Base-by-base conservation (phyloP, 257 asterid species). In the Rhazya stricta region DNA sequence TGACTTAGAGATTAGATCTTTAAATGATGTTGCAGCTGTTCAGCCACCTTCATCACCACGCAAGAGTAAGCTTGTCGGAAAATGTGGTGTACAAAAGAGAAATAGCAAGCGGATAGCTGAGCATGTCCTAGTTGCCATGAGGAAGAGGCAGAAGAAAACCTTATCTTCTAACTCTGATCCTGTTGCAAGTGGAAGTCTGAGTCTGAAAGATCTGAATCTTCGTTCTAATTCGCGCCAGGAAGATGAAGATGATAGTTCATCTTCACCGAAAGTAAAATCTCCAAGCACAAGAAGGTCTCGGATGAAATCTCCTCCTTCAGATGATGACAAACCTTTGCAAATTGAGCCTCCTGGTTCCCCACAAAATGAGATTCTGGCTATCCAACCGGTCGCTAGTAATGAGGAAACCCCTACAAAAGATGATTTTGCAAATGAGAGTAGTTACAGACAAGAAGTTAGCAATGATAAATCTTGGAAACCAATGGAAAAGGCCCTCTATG, bases 51-150 rank as follows among this genome's bases (percentile, higher is more conserved):
- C 80, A 61, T 79, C 91, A 77, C 83, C 90, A 63, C 77, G 72
- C 54, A 87, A 81, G 73, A 81, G 82, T 78, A 73, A 86, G 69
- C 71, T 84, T 75, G 82, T 82, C 32, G 86, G 86, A 58, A 87
- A 82, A 84, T 75, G 84, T 74, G 82, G 86, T 57, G 74, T 56
- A 41, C 90, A 85, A 74, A 91, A 89, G 85, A 88, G 93, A 83
- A 89, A 85, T 69, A 87, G 97, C 91, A 95, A 95, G 93, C 84
- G 99, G 80, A 83, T 91, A 81, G 98, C 96, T 53, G 98, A 92
- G 79, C 90, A 85, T 81, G 89, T 87, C 79, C 72, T 87, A 50
- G 88, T 85, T 80, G 83, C 94, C 75, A 86, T 83, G 81, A 86
- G 79, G 80, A 89, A 94, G 87, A 84, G 82, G 80, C 96, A 82